Evolutionary conservation across 2,329 filamentous ascomycete species (phyloP), one percentile per base, ranked within the genome.

Genomic region (Pestalotiopsis sp.): DNA sequence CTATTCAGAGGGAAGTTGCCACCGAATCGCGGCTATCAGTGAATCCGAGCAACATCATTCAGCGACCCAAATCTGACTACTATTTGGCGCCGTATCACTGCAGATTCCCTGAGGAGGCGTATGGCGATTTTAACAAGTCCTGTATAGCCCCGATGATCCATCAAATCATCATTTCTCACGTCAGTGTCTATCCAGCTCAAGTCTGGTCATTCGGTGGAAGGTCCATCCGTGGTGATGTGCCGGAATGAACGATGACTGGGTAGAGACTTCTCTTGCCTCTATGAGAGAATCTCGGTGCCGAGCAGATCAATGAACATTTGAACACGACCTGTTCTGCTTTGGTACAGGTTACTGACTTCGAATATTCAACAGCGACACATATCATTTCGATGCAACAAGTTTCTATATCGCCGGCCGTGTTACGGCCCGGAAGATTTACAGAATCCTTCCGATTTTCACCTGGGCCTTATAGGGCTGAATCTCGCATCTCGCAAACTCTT

Each of bases 61-160:
- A 52, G 9, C 7, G 6, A 2, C 17, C 45, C 14, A 52, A 52
- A 52, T 52, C 45, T 52, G 45, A 52, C n/a, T 23, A n/a, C 2
- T 9, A 3, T 17, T 52, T 11, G 17, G 6, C 45, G 45, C 45
- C 45, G 4, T 20, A 52, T 52, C n/a, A 52, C 45, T 52, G 45
- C 45, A 52, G n/a, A 52, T 23, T 52, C 7, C 45, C 45, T 52
- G 2, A 23, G 20, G 17, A 52, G 17, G 4, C n/a, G 7, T n/a
- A 20, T 3, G n/a, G 45, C 63, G 79, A 77, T 75, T 76, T 81
- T 13, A 67, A 74, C 56, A 68, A 71, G 70, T 73, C 76, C 17
- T 64, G 52, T 63, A 17, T 40, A 12, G 20, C 17, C 56, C 38
- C 23, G 25, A 27, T 27, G n/a, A 25, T n/a, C 27, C 40, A 23